Base-by-base conservation (phyloP, 192 early-diverging fungal species). In the Coemansia sp. region DNA sequence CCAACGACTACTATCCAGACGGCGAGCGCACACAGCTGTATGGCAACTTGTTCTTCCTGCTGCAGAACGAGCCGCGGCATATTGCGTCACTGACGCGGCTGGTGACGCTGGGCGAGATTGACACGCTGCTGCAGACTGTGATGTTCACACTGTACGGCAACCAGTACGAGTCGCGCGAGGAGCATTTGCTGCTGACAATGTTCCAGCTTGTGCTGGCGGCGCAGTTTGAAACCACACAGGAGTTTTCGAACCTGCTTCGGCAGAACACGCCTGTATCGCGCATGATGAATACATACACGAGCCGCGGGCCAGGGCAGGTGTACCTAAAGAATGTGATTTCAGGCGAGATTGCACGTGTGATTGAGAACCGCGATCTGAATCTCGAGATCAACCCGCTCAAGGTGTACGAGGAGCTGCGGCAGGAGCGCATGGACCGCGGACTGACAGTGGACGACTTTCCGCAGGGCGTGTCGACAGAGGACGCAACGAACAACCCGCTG, bases 71-170 rank as follows among this genome's bases (percentile, higher is more conserved):
- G 73, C 94, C 96, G 12, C 84, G 90, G 29, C 90, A 97, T 60
- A 92, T 98, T 63, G 95, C 95, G 17, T 85, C 84, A 38, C 81
- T 98, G 41, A 88, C 92, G 25, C 87, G 93, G 23, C 67, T 93
- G 39, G 92, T 95, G 37, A 92, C 86, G 39, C 79, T 96, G 29
- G 77, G 89, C 48, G 94, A 98, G 75, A 95, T 98, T 54, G 95
- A 98, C 65, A 90, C 95, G 2, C 84, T 97, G 41, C 69, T 98
- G 47, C 94, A 97, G 66, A 95, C 92, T 0, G 92, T 97, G 62
- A 97, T 98, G 94, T 96, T 96, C 64, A 94, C 94, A 2, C 69
- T 98, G 45, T 98, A 93, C 62, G 94, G 94, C 39, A 96, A 97
- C 79, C 95, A 97, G 77, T 97, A 94, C 76, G 95, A 98, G 72